These are phyloP conservation scores for Aschersonia sp. DNA, from an alignment of 2,329 filamentous ascomycete genomes.

Conservation along the genomic window DNA sequence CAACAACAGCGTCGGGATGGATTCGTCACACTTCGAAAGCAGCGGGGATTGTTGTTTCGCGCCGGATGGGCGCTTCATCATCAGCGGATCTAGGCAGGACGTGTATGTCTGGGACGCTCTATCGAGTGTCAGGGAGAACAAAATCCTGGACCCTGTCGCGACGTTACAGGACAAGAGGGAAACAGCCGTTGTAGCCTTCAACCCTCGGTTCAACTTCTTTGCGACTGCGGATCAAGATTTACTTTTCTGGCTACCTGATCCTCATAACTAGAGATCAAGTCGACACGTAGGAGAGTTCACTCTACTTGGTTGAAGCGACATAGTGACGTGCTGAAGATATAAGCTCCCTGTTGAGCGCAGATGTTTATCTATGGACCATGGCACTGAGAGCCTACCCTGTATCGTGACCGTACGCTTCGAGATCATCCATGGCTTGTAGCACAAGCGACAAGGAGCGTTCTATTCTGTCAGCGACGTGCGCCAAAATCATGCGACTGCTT, in stretches of 20 bases:
- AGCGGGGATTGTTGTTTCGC: slow-evolving; percentile 77
- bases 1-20: slow-evolving; percentile 15
- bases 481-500: no score
- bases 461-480: no score
- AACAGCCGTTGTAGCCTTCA: slow-evolving; percentile 68
- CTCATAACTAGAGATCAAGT: slow-evolving; percentile 20
- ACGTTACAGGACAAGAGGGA: slow-evolving; percentile 52
- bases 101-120: slow-evolving; percentile 78
- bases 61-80: slow-evolving; percentile 75
- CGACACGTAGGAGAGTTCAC: no score
- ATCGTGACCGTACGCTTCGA: neutral
- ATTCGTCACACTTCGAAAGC: slow-evolving; percentile 30
- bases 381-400: neutral
- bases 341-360: no score
- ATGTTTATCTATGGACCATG: no score
- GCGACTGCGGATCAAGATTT: slow-evolving; percentile 79
- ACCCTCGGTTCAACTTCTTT: slow-evolving; percentile 83
- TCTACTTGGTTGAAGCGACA: no score
- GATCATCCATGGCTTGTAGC: no score
- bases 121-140: slow-evolving; percentile 36
- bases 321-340: no score
- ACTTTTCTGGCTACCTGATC: slow-evolving; percentile 64
- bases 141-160: slow-evolving; percentile 46
- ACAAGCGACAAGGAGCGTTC: no score
- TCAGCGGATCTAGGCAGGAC: slow-evolving; percentile 64